A percentile compares a stretch with the other conserved stretches of the same genome.
Conservation (phyloP, 345 rosid genomes). For the Lumnitzera littorea region DNA sequence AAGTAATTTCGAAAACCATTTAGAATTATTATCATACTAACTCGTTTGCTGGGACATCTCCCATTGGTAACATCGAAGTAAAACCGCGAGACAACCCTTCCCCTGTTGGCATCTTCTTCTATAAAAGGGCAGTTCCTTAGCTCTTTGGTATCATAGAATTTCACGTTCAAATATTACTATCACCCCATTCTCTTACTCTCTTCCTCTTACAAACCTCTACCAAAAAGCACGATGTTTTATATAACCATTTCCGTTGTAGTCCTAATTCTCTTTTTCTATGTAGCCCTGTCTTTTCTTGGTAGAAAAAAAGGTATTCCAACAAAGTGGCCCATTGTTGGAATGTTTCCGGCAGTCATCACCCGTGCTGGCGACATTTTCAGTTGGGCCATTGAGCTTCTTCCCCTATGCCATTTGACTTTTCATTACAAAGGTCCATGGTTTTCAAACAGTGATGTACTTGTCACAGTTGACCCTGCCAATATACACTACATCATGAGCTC, state of each 20-base stretch:
- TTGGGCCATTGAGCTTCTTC: slow-evolving; percentile 20
- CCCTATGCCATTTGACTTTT: slow-evolving; percentile 17
- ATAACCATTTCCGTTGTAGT: slow-evolving; percentile 21
- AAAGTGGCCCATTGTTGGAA: slow-evolving; percentile 52
- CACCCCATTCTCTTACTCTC: too few species aligned
- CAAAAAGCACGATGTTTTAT: not conserved
- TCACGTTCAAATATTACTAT: too few species aligned
- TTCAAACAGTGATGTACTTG: slow-evolving; percentile 19
- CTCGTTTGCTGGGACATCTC: too few species aligned
- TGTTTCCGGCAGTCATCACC: slow-evolving; percentile 34
- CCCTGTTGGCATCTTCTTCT: too few species aligned
- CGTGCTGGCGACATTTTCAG: slow-evolving; percentile 26
- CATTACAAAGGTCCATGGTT: slow-evolving; percentile 34
- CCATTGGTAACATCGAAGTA: too few species aligned
- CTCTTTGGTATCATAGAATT: too few species aligned
- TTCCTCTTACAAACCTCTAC: too few species aligned
- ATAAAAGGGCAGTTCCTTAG: too few species aligned
- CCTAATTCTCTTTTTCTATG: slow-evolving; percentile 28
- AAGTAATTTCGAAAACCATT: too few species aligned
- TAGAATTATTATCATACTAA: too few species aligned
- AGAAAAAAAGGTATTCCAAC: slow-evolving; percentile 14
- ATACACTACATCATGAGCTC: slow-evolving; percentile 50
- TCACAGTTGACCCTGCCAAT: slow-evolving; percentile 49
- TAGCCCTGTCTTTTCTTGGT: slow-evolving; percentile 9
- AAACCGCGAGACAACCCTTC: too few species aligned